Evolutionary conservation across 2,329 filamentous ascomycete genomes (phyloP), one percentile per base, ranked within the genome.

Genomic region (Ceratocystis ficicola): DNA sequence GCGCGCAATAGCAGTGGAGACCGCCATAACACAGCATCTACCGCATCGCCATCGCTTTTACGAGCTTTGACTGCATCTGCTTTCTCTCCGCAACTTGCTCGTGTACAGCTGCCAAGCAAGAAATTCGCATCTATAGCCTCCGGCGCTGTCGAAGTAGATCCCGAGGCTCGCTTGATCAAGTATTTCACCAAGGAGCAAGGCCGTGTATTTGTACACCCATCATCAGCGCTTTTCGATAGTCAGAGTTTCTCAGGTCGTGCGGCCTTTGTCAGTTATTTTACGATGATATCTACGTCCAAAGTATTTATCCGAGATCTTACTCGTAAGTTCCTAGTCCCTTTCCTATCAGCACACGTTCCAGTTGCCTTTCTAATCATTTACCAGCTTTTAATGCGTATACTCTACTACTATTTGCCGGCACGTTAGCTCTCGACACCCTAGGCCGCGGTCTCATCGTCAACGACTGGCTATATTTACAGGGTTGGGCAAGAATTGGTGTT

Each of bases 401-500:
- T 0, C 79, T 96, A 44, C 83, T 99, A 30, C 81, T 99, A 67
- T 97, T 99, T 75, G 88, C 87, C 0, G 94, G 94, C 0, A 80
- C 84, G 1, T 90, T 97, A 63, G 84, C 86, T 68, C 83, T 97
- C 2, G 94, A 97, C 75, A 95, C 91, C 0, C 78, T 91, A 55
- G 93, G 93, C 5, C 81, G 92, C 25, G 94, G 94, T 0, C 77
- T 99, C 20, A 78, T 96, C 2, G 89, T 99, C 2, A 94, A 97
- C 75, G 91, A 90, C 63, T 97, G 93, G 94, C 78, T 97, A 65
- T 75, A 80, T 44, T 77, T 99, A 41, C 82, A 90, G 28, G 94
- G 94, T 0, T 99, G 94, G 94, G 93, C 94, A 0, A 83, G 94
- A 60, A 94, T 99, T 69, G 94, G 93, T 36, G 93, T 97, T 12